Conservation (phyloP, 805 yeast species). For the Saccharomycodes ludwigii region DNA sequence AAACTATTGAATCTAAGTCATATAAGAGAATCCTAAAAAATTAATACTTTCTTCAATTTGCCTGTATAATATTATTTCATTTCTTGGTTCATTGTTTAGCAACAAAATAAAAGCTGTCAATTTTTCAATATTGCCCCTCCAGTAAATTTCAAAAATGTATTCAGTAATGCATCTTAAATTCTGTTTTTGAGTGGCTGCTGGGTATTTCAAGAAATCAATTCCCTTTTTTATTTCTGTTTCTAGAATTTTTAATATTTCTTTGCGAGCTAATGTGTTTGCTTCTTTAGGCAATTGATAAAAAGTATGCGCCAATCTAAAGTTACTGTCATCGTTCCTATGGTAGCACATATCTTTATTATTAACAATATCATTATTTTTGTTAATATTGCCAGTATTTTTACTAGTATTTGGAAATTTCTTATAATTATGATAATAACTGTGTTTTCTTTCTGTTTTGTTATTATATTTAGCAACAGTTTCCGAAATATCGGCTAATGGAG, state of each 20-base stretch:
- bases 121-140: constrained; percentile 20
- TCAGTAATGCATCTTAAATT: constrained; percentile 22
- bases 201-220: constrained; percentile 22
- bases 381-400: not conserved
- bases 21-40: constrained; percentile 18
- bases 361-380: too few species aligned
- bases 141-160: constrained; percentile 26
- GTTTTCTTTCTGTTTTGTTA: not conserved
- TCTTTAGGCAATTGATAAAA: too few species aligned
- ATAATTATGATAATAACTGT: not conserved
- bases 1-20: too few species aligned
- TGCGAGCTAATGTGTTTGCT: too few species aligned
- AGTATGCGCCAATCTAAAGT: too few species aligned
- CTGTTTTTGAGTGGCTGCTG: constrained; percentile 23
- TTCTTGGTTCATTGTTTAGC: constrained; percentile 12
- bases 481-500: too few species aligned
- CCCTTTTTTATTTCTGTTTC: constrained; percentile 20
- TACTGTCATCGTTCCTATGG: too few species aligned
- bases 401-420: not conserved
- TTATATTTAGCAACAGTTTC: too few species aligned
- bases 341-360: too few species aligned
- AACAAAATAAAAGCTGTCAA: constrained; percentile 14
- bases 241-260: constrained; percentile 12
- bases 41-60: constrained; percentile 19
- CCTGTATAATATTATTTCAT: constrained; percentile 15